Percentiles rank a stretch among this genome's conserved stretches.
phyloP scores from a whole-genome alignment of 2,329 filamentous ascomycete genomes.

The Aphanocladium album region DNA sequence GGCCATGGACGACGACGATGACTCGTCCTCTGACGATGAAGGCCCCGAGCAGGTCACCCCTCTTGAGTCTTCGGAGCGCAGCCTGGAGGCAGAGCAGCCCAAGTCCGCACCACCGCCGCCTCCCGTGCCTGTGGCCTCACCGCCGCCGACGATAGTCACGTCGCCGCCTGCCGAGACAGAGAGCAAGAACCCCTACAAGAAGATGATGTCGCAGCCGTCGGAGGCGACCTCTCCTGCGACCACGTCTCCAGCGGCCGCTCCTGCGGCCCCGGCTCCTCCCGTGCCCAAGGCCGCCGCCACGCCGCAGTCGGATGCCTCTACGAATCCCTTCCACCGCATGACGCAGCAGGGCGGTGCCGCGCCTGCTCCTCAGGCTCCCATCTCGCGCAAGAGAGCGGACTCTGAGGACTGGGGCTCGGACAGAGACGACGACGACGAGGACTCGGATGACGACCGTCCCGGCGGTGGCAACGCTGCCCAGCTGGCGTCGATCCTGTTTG shows the following conservation, averaged over 20 bases:
- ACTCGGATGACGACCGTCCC: slow-evolving; percentile 73
- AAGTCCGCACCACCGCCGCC: slow-evolving; percentile 46
- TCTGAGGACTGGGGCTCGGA: slow-evolving; percentile 81
- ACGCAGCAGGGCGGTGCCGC: slow-evolving; percentile 49
- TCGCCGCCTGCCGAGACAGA: slow-evolving; percentile 61
- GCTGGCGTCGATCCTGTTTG: slow-evolving; percentile 90
- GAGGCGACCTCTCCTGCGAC: slow-evolving; percentile 45
- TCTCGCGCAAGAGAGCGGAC: slow-evolving; percentile 50
- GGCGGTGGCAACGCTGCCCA: slow-evolving; percentile 83
- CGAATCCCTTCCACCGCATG: slow-evolving; percentile 92
- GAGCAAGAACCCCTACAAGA: slow-evolving; percentile 93
- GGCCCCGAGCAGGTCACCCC: slow-evolving; percentile 65
- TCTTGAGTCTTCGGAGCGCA: slow-evolving; percentile 54
- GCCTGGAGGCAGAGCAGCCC: slow-evolving; percentile 48
- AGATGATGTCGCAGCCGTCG: slow-evolving; percentile 70
- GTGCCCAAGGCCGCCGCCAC: slow-evolving; percentile 27
- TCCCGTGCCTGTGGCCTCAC: slow-evolving; percentile 40
- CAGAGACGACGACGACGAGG: slow-evolving; percentile 52
- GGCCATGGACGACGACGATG: slow-evolving; percentile 63
- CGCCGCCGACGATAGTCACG: slow-evolving; percentile 46
- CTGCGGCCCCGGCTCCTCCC: slow-evolving; percentile 30
- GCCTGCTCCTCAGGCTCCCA: slow-evolving; percentile 44
- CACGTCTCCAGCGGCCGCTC: slow-evolving; percentile 38
- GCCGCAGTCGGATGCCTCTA: slow-evolving; percentile 59
- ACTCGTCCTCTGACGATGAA: slow-evolving; percentile 77